These are phyloP conservation scores for Starmerella bombi DNA, from an alignment of 805 yeast genomes.

Conservation along the genomic window DNA sequence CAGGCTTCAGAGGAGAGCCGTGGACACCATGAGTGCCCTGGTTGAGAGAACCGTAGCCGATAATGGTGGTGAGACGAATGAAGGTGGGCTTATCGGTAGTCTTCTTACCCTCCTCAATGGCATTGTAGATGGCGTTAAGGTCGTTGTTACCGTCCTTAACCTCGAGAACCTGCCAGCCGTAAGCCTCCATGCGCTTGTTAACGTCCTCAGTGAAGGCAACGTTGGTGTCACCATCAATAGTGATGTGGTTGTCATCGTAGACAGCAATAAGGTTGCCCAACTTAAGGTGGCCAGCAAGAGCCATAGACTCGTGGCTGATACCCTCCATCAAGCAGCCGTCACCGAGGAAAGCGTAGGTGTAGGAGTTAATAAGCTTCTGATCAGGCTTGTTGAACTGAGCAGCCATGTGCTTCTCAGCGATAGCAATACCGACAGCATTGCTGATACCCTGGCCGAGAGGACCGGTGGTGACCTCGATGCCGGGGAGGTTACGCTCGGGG, in stretches of 20 bases:
- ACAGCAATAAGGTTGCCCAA: conserved; percentile 85
- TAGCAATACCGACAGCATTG: conserved; percentile 92
- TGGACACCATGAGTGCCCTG: conserved; percentile 87
- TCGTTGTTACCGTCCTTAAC: conserved; percentile 76
- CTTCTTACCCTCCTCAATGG: conserved; percentile 70
- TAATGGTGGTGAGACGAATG: conserved; percentile 77
- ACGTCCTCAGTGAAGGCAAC: conserved; percentile 93
- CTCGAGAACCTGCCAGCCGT: conserved; percentile 81
- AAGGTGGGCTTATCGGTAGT: conserved; percentile 74
- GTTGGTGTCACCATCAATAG: conserved; percentile 86
- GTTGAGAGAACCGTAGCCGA: conserved; percentile 81
- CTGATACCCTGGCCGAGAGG: conserved; percentile 97
- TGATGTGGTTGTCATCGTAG: conserved; percentile 93
- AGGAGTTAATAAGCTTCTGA: conserved; percentile 55
- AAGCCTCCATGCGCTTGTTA: conserved; percentile 65
- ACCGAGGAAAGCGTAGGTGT: conserved; percentile 74
- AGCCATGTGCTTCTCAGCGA: conserved; percentile 84
- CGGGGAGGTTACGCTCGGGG: conserved; percentile 84
- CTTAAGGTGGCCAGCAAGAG: conserved; percentile 92
- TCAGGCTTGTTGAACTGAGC: conserved; percentile 89
- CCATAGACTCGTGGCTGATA: conserved; percentile 84
- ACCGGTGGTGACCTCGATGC: conserved; percentile 96
- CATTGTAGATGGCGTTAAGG: conserved; percentile 52
- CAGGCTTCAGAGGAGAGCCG: conserved; percentile 91
- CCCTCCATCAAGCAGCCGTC: conserved; percentile 99